These are phyloP conservation scores for Onygenales sp. DNA, from an alignment of 2,329 filamentous ascomycete species.

Conservation along the genomic window DNA sequence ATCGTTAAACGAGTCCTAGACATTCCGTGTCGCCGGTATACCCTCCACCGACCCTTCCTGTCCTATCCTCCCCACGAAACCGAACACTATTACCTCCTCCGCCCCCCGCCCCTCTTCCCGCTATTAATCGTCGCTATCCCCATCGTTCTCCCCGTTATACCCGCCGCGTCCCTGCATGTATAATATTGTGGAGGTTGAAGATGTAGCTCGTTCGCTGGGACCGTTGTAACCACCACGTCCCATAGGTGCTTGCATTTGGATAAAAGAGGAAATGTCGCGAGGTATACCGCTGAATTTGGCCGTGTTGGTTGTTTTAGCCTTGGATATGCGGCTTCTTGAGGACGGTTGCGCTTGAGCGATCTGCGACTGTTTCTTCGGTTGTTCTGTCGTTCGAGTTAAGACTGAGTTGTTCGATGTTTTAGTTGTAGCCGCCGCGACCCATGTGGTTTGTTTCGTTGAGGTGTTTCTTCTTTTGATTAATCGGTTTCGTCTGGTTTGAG, in stretches of 20 bases:
- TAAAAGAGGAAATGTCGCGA: background rate
- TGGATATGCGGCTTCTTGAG: background rate
- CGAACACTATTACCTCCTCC: background rate
- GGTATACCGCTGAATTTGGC: background rate
- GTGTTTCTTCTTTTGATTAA: background rate
- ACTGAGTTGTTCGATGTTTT: background rate
- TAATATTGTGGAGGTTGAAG: slow-evolving; percentile 4
- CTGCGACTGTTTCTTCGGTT: background rate
- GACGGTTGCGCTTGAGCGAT: background rate
- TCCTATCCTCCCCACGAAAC: background rate
- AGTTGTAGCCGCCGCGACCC: slow-evolving; percentile 4
- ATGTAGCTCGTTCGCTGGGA: slow-evolving; percentile 9
- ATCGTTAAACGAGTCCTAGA: background rate
- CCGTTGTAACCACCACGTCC: slow-evolving; percentile 27
- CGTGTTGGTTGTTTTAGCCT: background rate
- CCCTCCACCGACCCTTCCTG: background rate
- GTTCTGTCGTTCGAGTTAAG: background rate
- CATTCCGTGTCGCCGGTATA: background rate
- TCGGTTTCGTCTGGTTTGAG: background rate
- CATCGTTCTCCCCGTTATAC: slow-evolving; percentile 21
- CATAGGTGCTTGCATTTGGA: slow-evolving; percentile 16
- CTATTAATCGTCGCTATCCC: slow-evolving; percentile 11
- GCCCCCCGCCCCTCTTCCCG: background rate
- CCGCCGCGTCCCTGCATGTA: slow-evolving; percentile 22
- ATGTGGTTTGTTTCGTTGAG: background rate